Evolutionary conservation across 2,329 filamentous ascomycete species (phyloP), one percentile per base, ranked within the genome.

Genomic region (Penicillium janthinellum): DNA sequence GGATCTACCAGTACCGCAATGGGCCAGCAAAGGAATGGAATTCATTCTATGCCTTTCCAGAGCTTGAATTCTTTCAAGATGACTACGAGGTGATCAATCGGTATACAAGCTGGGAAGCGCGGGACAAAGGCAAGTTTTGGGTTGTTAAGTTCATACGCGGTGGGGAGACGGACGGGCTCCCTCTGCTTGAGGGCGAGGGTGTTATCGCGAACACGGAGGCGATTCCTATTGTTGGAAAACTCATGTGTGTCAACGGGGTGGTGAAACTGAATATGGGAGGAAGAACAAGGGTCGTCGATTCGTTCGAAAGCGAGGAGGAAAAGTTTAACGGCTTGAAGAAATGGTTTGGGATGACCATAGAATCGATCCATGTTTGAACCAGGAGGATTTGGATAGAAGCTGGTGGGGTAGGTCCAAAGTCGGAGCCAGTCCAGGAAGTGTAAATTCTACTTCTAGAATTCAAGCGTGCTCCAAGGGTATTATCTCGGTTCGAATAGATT

Each of bases 1-100:
- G 85, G 86, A 80, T 88, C 59, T 88, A 72, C 39, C 67, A 73
- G 60, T 73, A 71, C 54, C 73, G 77, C 1, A 80, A 80, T 54
- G 66, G 66, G 0, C 25, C 56, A 0, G 70, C 73, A 0, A 66
- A 67, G 49, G 68, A 67, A 0, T 81, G 78, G 79, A 79, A 78
- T 48, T 72, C 73, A 0, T 78, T 77, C 58, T 81, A 80, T 57
- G 71, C 71, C 12, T 81, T 81, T 65, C 67, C 70, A 0, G 75
- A 79, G 49, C 57, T 73, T 0, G 75, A 80, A 61, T 79, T 75
- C 17, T 71, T 77, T 54, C 68, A 73, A 54, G 64, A 70, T 1
- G 78, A 80, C 51, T 78, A 77, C 47, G 69, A 75, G 41, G 67
- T 78, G 4, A 70, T 79, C 37, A 79, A 79, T 64, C 74, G 69